Percentiles rank a stretch among this genome's conserved stretches.
Conservation (phyloP, 768 basidiomycete species). For the Coprinopsis cinerea region DNA sequence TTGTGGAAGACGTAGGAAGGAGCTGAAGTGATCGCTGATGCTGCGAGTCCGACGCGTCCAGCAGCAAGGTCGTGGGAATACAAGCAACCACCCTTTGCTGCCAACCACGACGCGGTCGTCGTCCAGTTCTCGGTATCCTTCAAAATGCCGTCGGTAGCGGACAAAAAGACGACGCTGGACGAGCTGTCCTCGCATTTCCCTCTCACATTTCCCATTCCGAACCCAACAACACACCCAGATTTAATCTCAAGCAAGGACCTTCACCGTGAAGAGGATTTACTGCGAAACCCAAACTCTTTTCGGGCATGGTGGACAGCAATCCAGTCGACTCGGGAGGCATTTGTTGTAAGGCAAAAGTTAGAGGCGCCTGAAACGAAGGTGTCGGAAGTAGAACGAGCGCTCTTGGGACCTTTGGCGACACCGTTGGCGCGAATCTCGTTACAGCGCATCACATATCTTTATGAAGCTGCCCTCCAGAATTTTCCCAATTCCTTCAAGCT, state of each 20-base stretch:
- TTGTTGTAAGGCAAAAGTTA: constrained; percentile 48
- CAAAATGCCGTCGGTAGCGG: constrained; percentile 53
- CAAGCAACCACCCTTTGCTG: not conserved
- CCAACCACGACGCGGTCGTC: constrained; percentile 3
- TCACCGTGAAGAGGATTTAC: constrained; percentile 88
- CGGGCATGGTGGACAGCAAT: constrained; percentile 92
- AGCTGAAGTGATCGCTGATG: not conserved
- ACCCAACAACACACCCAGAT: constrained; percentile 69
- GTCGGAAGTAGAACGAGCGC: constrained; percentile 41
- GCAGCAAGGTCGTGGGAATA: not conserved
- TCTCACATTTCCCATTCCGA: constrained; percentile 79
- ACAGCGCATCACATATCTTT: constrained; percentile 85
- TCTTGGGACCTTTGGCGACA: constrained; percentile 79
- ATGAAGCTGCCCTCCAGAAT: constrained; percentile 83
- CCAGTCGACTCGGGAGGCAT: constrained; percentile 63
- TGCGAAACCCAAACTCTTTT: constrained; percentile 87
- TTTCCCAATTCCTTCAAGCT: constrained; percentile 91
- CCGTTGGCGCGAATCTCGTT: constrained; percentile 67
- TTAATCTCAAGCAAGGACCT: constrained; percentile 73
- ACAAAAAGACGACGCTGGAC: constrained; percentile 42
- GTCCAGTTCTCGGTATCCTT: not conserved
- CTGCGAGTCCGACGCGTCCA: not conserved
- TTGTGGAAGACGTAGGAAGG: not conserved
- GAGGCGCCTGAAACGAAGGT: constrained; percentile 41
- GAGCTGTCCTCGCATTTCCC: constrained; percentile 61